Evolutionary conservation across 495 filamentous ascomycete species (phyloP), one percentile per base, ranked within the genome.

Genomic region (Talaromyces trachyspermus): DNA sequence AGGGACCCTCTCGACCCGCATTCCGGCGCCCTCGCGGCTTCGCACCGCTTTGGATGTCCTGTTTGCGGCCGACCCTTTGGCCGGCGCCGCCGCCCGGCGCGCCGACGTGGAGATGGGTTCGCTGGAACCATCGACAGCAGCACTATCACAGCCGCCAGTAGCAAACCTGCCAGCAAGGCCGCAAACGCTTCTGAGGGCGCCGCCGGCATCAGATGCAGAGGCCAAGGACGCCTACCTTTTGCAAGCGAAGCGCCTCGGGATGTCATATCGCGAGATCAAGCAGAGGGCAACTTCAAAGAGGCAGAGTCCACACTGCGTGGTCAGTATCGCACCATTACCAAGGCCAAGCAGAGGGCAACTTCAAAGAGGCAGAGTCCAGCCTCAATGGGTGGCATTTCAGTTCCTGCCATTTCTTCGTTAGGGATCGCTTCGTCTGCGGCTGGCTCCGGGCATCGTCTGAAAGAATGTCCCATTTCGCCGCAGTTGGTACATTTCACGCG

Each of bases 251-350:
- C 55, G 64, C 9, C 64, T 65, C n/a, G 86, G 86, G 0, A 65
- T 85, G 54, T 82, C 86, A 4, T 96, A 95, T 69, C 84, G 80
- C 49, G 77, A 88, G 22, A 95, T 96, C 56, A 83, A 81, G 39
- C 59, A 59, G 4, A 70, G 5, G 84, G 86, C 0, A 68, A 75
- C 0, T 85, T 89, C 50, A 71, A 66, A 8, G 87, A 91, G 57
- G 86, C 89, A 8, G 90, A 95, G 60, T 92, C 88, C 9, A 95
- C 90, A 2, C 71, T 96, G 10, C 78, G 90, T 12, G 90, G 90
- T 1, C 72, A 89, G 8, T 86, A 79, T 48, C 75, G 90, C 10
- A 86, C 81, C 1, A 60, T 95, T 52, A 95, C 86, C 1, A 95
- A 95, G 63, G 56, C 70, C 1, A 85, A 85, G 48, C 76, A 80